Conservation (phyloP, 164 flowering plant species). For the Liriodendron chinense region DNA sequence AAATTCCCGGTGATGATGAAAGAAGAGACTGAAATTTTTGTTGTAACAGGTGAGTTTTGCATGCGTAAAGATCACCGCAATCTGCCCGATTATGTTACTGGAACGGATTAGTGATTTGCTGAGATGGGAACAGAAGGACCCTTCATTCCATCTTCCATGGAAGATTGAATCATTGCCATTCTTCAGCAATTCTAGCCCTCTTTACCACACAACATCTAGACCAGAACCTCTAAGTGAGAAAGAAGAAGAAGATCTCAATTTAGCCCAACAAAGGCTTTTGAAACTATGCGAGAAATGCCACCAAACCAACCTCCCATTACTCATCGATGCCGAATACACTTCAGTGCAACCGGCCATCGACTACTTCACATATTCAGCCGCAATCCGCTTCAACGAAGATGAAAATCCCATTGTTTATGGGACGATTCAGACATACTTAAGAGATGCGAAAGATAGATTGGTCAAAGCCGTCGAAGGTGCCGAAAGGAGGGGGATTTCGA, state of each 20-base stretch:
- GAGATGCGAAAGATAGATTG: slow-evolving; percentile 70
- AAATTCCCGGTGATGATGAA: too few relatives aligned
- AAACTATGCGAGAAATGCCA: slow-evolving; percentile 45
- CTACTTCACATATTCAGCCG: slow-evolving; percentile 62
- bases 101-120: slow-evolving; percentile 66
- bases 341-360: slow-evolving; percentile 82
- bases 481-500: slow-evolving; percentile 53
- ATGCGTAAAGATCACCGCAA: slow-evolving; percentile 79
- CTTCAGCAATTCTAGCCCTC: slow-evolving; percentile 57
- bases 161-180: slow-evolving; percentile 59
- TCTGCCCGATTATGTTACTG: slow-evolving; percentile 59
- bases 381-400: slow-evolving; percentile 39
- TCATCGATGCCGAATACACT: slow-evolving; percentile 85
- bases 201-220: slow-evolving; percentile 55
- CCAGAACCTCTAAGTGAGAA: slow-evolving; percentile 59
- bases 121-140: slow-evolving; percentile 73
- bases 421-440: slow-evolving; percentile 80
- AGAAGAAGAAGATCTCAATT: slow-evolving; percentile 63
- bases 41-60: slow-evolving; percentile 67
- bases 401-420: slow-evolving; percentile 53
- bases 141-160: slow-evolving; percentile 77
- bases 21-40: not conserved
- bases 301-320: slow-evolving; percentile 45
- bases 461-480: slow-evolving; percentile 45
- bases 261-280: slow-evolving; percentile 45